phyloP scores from a whole-genome alignment of 768 basidiomycete genomes.

The Russula foetens region DNA sequence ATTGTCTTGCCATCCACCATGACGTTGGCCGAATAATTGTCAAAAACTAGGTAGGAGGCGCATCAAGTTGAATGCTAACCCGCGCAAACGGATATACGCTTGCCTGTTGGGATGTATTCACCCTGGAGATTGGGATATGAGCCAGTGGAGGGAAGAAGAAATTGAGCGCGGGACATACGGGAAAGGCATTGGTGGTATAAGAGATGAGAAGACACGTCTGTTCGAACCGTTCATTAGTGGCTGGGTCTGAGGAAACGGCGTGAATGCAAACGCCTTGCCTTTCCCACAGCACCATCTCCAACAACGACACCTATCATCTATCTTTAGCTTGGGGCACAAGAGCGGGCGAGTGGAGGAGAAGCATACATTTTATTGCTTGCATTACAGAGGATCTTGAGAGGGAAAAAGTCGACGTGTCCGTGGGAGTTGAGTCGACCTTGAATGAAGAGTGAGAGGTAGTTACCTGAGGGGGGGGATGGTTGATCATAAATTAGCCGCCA shows the following conservation, averaged over 20 bases:
- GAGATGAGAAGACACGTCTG: constrained; percentile 99
- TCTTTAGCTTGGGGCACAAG: constrained; percentile 23
- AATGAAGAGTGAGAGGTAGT: not conserved
- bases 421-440: constrained; percentile 5
- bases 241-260: not conserved
- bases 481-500: not conserved
- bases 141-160: constrained; percentile 6
- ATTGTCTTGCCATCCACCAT: constrained; percentile 99
- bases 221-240: constrained; percentile 21
- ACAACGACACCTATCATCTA: constrained; percentile 80
- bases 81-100: constrained; percentile 19
- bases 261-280: constrained; percentile 45
- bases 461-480: not conserved
- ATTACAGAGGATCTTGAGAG: constrained; percentile 31
- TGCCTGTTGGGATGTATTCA: constrained; percentile 95
- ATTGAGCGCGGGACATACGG: constrained; percentile 43
- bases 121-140: constrained; percentile 41
- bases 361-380: constrained; percentile 88
- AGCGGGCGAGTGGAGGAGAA: constrained; percentile 13
- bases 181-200: constrained; percentile 98
- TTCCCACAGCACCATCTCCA: constrained; percentile 97
- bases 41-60: constrained; percentile 61
- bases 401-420: not conserved
- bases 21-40: constrained; percentile 98
- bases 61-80: not conserved